Evolutionary conservation across 305 asterid genomes (phyloP).

Genomic region (Withania somnifera): DNA sequence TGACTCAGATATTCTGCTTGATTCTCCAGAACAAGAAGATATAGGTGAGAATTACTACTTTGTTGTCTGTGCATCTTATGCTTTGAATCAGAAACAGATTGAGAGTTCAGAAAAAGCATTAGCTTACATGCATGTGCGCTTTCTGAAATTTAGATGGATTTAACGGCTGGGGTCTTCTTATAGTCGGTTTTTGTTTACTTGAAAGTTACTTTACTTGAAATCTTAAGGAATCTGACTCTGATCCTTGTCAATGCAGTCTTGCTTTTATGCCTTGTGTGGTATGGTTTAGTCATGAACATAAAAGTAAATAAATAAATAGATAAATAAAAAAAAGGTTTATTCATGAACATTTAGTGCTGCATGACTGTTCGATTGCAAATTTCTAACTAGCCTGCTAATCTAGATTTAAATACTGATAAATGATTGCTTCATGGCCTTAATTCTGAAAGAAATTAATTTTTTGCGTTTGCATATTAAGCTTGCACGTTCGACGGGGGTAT

Average conservation of each 20-base stretch:
- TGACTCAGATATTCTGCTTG: conserved; percentile 85
- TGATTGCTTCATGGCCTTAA: background rate
- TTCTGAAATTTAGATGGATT: background rate
- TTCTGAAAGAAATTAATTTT: background rate
- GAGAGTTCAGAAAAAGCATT: background rate
- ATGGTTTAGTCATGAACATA: background rate
- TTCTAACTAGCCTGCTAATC: background rate
- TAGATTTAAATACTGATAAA: background rate
- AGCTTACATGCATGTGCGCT: background rate
- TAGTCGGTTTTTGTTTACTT: background rate
- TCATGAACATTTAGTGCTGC: background rate
- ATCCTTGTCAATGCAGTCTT: background rate
- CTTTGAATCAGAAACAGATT: background rate
- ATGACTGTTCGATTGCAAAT: background rate
- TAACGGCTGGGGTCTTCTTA: background rate
- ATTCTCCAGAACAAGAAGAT: conserved; percentile 85
- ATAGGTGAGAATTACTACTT: conserved; percentile 43
- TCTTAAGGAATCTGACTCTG: background rate
- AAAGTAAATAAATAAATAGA: no score
- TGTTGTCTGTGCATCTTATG: background rate
- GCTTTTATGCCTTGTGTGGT: background rate
- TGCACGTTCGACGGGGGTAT: background rate
- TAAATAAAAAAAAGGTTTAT: no score
- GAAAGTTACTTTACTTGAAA: background rate
- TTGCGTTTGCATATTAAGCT: background rate